phyloP scores from a whole-genome alignment of 2,329 filamentous ascomycete genomes.

The Beauveria asiatica region DNA sequence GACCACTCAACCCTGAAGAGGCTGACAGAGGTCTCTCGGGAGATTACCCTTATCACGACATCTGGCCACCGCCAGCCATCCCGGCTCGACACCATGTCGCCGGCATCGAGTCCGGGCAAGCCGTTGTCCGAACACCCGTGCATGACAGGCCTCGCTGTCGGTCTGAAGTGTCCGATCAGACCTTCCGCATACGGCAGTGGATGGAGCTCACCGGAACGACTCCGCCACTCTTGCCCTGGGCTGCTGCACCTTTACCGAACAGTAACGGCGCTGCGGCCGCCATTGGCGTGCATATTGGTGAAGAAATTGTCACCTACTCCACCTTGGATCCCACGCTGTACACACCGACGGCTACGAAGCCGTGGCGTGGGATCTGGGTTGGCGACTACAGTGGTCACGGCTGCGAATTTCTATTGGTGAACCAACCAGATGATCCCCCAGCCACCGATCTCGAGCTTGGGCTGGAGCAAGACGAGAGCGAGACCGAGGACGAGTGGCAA shows the following conservation, averaged over 20 bases:
- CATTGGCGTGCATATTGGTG: slow-evolving; percentile 40
- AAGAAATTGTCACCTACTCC: slow-evolving; percentile 53
- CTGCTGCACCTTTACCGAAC: slow-evolving; percentile 21
- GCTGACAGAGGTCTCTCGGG: slow-evolving; percentile 22
- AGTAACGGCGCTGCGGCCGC: slow-evolving; percentile 18
- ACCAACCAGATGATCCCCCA: slow-evolving; percentile 54
- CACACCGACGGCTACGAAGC: slow-evolving; percentile 69
- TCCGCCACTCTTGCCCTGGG: slow-evolving; percentile 21
- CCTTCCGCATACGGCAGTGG: slow-evolving; percentile 71
- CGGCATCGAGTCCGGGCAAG: slow-evolving; percentile 22
- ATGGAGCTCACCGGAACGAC: slow-evolving; percentile 50
- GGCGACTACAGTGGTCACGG: slow-evolving; percentile 85
- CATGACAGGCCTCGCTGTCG: slow-evolving; percentile 36
- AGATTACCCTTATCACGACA: slow-evolving; percentile 37
- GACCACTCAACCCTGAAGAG: slow-evolving; percentile 32
- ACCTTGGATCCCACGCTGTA: slow-evolving; percentile 70
- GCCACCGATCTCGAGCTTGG: slow-evolving; percentile 31
- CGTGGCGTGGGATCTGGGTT: slow-evolving; percentile 85
- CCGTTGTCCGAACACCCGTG: slow-evolving; percentile 19
- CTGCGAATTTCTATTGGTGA: slow-evolving; percentile 76
- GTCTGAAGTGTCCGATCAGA: slow-evolving; percentile 55
- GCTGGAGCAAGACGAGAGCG: slow-evolving; percentile 29
- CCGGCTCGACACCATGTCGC: slow-evolving; percentile 51
- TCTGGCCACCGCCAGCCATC: slow-evolving; percentile 71
- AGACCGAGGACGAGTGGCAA: slow-evolving; percentile 39